A percentile compares a stretch with the other conserved stretches of the same genome.
Evolutionary conservation across 129 eudicot species (phyloP).

Genomic region (Cynara cardunculus): DNA sequence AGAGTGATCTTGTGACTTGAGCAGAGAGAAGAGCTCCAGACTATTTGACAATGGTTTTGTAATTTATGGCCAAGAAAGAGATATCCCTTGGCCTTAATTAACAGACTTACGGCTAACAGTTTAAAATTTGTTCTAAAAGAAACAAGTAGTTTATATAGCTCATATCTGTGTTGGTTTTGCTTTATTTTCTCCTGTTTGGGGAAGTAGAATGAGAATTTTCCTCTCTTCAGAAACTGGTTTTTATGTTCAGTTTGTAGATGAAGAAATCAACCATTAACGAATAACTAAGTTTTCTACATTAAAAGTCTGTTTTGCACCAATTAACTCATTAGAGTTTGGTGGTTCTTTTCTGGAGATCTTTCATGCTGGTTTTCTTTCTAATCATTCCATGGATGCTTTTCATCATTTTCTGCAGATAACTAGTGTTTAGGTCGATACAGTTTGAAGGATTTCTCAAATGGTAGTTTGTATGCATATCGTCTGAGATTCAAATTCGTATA

Average conservation of each 20-base stretch:
- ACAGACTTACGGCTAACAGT: neutral
- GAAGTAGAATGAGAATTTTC: neutral
- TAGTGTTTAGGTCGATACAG: too few species aligned
- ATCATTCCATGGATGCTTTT: too few species aligned
- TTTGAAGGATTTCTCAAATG: neutral
- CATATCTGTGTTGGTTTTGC: neutral
- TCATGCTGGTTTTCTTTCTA: too few species aligned
- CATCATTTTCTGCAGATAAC: too few species aligned
- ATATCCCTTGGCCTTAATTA: neutral
- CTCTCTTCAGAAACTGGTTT: neutral
- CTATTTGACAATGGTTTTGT: constrained; percentile 1
- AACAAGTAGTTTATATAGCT: neutral
- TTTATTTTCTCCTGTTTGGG: neutral
- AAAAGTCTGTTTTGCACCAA: neutral
- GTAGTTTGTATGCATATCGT: neutral
- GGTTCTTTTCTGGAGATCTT: neutral
- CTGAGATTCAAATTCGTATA: too few species aligned
- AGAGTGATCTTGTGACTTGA: neutral
- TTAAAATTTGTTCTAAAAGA: neutral
- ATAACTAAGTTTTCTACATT: too few species aligned
- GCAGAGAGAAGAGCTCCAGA: constrained; percentile 7
- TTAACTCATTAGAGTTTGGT: neutral
- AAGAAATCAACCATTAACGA: too few species aligned
- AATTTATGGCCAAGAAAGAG: neutral
- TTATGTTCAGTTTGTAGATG: neutral